Evolutionary conservation across 2,329 filamentous ascomycete species (phyloP).

Genomic region (Penicillium sp.): DNA sequence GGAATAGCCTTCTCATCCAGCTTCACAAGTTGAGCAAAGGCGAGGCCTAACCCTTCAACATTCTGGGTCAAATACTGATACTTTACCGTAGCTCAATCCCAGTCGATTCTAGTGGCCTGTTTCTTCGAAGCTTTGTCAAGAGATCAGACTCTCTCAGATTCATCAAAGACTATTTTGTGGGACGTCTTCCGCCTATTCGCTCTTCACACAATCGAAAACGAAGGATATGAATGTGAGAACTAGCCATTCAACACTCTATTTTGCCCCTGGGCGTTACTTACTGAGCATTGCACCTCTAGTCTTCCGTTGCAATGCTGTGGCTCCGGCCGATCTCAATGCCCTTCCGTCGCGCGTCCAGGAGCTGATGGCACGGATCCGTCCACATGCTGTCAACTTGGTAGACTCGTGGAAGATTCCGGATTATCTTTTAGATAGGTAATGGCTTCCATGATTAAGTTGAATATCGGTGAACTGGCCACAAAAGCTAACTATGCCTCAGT

Average conservation of each 20-base stretch:
- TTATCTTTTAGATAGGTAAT: conserved; percentile 52
- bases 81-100: conserved; percentile 47
- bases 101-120: conserved; percentile 53
- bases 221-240: conserved; percentile 34
- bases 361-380: conserved; percentile 53
- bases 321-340: conserved; percentile 45
- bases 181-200: conserved; percentile 55
- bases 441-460: background rate
- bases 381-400: conserved; percentile 57
- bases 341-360: conserved; percentile 49
- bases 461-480: background rate
- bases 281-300: conserved; percentile 33
- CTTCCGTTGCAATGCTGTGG: conserved; percentile 48
- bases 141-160: conserved; percentile 30
- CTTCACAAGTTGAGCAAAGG: conserved; percentile 38
- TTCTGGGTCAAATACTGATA: background rate
- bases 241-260: background rate
- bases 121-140: conserved; percentile 48
- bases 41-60: background rate
- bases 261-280: background rate
- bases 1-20: conserved; percentile 49
- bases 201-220: conserved; percentile 52
- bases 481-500: conserved; percentile 33
- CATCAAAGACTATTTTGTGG: conserved; percentile 40
- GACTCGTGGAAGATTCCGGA: conserved; percentile 59